Evolutionary conservation across 257 asterid species (phyloP).

Genomic region (Capsicum pubescens): DNA sequence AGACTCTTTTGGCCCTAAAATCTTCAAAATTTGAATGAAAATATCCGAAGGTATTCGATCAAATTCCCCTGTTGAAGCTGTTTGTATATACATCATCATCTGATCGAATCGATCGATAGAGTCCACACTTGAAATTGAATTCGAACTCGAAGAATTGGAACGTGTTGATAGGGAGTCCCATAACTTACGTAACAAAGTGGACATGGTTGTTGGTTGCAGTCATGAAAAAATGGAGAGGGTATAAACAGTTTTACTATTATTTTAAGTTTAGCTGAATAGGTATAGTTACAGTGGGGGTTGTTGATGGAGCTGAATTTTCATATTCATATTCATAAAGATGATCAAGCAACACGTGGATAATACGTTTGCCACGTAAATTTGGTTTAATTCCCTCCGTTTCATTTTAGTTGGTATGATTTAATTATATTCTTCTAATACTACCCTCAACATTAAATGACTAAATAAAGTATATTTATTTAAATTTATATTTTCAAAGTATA

Average conservation of each 20-base stretch:
- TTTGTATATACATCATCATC: conserved; percentile 56
- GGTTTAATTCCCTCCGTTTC: no score
- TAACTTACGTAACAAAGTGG: conserved; percentile 62
- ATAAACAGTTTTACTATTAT: no score
- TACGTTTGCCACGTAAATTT: not conserved
- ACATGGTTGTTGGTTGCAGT: conserved; percentile 43
- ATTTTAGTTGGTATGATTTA: no score
- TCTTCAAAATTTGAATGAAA: conserved; percentile 59
- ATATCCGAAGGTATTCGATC: conserved; percentile 84
- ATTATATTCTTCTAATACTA: no score
- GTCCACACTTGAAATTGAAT: not conserved
- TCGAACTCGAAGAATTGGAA: conserved; percentile 38
- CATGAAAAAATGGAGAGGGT: conserved; percentile 1
- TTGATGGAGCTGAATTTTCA: not conserved
- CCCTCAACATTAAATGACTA: no score
- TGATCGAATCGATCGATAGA: conserved; percentile 52
- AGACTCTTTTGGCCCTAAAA: conserved; percentile 80
- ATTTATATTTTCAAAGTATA: no score
- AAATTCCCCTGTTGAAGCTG: conserved; percentile 78
- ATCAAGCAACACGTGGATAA: conserved; percentile 16
- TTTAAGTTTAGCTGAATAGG: no score
- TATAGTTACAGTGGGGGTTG: not conserved
- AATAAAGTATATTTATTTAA: no score
- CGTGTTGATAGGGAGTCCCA: conserved; percentile 66
- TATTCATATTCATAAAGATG: no score